Conservation (phyloP, 495 filamentous ascomycete species). For the Thermothielavioides terrestris region DNA sequence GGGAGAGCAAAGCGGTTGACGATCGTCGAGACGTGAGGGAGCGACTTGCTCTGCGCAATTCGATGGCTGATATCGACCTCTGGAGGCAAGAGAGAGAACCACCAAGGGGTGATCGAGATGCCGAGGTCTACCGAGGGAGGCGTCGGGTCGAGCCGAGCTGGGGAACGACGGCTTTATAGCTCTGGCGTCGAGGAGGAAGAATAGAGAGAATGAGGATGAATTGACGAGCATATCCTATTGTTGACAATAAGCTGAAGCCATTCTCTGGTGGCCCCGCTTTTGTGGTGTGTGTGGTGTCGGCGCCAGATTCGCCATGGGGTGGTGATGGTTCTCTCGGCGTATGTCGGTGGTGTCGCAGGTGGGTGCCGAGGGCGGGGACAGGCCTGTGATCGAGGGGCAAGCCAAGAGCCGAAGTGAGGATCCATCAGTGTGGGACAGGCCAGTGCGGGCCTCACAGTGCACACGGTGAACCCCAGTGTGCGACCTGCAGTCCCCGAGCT, state of each 20-base stretch:
- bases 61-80: background rate
- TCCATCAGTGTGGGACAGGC: constrained; percentile 1
- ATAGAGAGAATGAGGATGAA: background rate
- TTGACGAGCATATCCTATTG: constrained; percentile 6
- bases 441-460: background rate
- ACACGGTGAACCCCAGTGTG: background rate
- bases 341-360: background rate
- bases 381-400: constrained; percentile 10
- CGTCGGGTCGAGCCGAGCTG: constrained; percentile 2
- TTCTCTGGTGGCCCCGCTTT: background rate
- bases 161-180: background rate
- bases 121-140: constrained; percentile 10
- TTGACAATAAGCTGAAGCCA: background rate
- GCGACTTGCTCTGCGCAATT: background rate
- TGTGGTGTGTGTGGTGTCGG: background rate
- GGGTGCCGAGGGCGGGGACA: background rate
- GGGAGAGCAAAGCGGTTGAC: constrained; percentile 15
- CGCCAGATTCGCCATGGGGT: constrained; percentile 2
- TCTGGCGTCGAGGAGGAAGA: constrained; percentile 1
- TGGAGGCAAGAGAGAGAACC: background rate
- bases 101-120: background rate
- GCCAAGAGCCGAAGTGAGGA: background rate
- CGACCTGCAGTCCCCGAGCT: background rate
- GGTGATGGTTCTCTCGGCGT: constrained; percentile 4
- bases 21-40: background rate